Conservation (phyloP, 1,284 basidiomycete genomes). For the Meripilus lineatus region DNA sequence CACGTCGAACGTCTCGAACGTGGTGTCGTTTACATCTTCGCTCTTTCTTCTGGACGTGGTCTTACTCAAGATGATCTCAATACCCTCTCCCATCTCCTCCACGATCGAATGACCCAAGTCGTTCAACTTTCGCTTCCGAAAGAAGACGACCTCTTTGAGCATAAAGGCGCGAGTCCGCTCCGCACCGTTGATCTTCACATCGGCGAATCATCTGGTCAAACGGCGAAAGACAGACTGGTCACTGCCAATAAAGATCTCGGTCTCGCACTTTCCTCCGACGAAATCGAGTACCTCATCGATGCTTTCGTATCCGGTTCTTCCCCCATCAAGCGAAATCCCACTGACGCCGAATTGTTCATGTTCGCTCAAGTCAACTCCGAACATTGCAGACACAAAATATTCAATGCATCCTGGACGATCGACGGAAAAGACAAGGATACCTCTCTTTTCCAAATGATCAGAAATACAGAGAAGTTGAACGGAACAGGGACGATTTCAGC, state of each 20-base stretch:
- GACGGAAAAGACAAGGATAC: slow-evolving; percentile 66
- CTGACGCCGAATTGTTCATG: slow-evolving; percentile 99
- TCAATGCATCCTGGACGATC: slow-evolving; percentile 96
- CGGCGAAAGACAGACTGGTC: slow-evolving; percentile 57
- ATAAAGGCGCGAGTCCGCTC: slow-evolving; percentile 65
- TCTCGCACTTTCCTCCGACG: slow-evolving; percentile 85
- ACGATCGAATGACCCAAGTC: slow-evolving; percentile 96
- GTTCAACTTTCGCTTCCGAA: slow-evolving; percentile 57
- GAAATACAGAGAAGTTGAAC: slow-evolving; percentile 87
- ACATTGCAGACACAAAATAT: slow-evolving; percentile 99
- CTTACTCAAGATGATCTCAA: slow-evolving; percentile 41
- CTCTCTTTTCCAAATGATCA: slow-evolving; percentile 96
- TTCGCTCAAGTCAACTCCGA: slow-evolving; percentile 99
- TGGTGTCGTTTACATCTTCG: slow-evolving; percentile 72
- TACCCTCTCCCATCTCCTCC: slow-evolving; percentile 63
- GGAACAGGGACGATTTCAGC: slow-evolving; percentile 86
- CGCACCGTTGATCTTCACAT: slow-evolving; percentile 60
- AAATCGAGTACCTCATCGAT: slow-evolving; percentile 91
- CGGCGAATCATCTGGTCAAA: slow-evolving; percentile 23
- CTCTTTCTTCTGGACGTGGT: slow-evolving; percentile 34
- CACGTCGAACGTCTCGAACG: slow-evolving; percentile 82
- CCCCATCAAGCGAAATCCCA: slow-evolving; percentile 76
- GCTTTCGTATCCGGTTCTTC: slow-evolving; percentile 74
- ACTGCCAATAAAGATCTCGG: slow-evolving; percentile 84
- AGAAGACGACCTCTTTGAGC: slow-evolving; percentile 65